Conservation (phyloP, 106 monocot genomes). For the Gastrodia elata region DNA sequence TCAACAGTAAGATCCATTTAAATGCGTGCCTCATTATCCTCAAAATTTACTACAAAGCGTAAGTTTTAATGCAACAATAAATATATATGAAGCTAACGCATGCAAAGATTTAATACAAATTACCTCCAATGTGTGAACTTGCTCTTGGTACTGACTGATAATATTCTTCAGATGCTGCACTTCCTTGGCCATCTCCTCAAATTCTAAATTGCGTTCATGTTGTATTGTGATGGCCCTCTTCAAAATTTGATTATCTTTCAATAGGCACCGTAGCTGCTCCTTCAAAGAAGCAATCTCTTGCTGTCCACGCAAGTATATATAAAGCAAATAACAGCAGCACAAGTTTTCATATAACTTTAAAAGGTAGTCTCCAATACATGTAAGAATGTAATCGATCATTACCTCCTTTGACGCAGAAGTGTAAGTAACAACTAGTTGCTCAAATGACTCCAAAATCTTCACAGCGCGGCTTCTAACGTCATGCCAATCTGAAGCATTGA, state of each 20-base stretch:
- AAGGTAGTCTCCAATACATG: not conserved
- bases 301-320: slow-evolving; percentile 5
- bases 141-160: slow-evolving; percentile 54
- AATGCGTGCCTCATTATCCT: not conserved
- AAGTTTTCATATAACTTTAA: not conserved
- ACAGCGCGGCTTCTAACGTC: slow-evolving; percentile 50
- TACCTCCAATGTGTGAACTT: slow-evolving; percentile 52
- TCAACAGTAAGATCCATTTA: not conserved
- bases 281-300: slow-evolving; percentile 28
- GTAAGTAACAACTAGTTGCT: slow-evolving; percentile 27
- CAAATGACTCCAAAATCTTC: slow-evolving; percentile 59
- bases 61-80: not conserved
- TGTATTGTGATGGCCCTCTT: slow-evolving; percentile 61
- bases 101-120: not conserved
- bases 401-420: slow-evolving; percentile 43
- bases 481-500: slow-evolving; percentile 49
- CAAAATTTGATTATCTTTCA: slow-evolving; percentile 48
- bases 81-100: not conserved
- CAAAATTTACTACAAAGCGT: not conserved
- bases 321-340: not conserved
- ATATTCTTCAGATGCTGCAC: slow-evolving; percentile 45
- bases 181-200: slow-evolving; percentile 52
- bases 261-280: slow-evolving; percentile 49
- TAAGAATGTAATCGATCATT: not conserved
- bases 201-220: slow-evolving; percentile 44